phyloP scores from a whole-genome alignment of 495 filamentous ascomycete species.

The Trichoderma orchidacearum region DNA sequence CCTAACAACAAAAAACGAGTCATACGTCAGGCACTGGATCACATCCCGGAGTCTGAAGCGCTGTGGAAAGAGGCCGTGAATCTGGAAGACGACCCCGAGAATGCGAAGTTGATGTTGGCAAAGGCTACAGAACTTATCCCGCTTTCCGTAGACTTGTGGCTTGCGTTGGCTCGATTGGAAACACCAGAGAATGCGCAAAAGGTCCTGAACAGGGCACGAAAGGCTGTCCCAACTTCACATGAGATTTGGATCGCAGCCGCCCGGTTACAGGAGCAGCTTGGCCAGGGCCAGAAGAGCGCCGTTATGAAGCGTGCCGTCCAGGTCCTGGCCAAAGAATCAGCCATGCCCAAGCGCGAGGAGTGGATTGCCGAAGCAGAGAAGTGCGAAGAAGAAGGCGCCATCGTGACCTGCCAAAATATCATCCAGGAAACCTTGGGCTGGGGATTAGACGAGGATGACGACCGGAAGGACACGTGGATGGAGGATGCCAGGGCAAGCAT shows the following conservation, averaged over 20 bases:
- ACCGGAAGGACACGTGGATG: slow-evolving; percentile 88
- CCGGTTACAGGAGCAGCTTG: slow-evolving; percentile 83
- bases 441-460: slow-evolving; percentile 90
- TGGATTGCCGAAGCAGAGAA: slow-evolving; percentile 94
- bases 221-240: slow-evolving; percentile 79
- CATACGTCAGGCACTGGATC: slow-evolving; percentile 72
- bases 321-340: slow-evolving; percentile 77
- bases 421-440: slow-evolving; percentile 88
- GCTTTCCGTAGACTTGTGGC: slow-evolving; percentile 84
- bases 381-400: slow-evolving; percentile 83
- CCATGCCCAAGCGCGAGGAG: slow-evolving; percentile 92
- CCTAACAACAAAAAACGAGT: slow-evolving; percentile 76
- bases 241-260: slow-evolving; percentile 95
- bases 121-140: slow-evolving; percentile 93
- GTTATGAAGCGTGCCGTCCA: slow-evolving; percentile 92
- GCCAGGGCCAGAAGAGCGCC: slow-evolving; percentile 53
- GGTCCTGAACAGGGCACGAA: slow-evolving; percentile 89
- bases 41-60: slow-evolving; percentile 79
- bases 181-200: slow-evolving; percentile 80
- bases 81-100: slow-evolving; percentile 74
- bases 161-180: slow-evolving; percentile 82
- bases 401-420: slow-evolving; percentile 75
- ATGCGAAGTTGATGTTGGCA: slow-evolving; percentile 74
- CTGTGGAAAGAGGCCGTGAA: slow-evolving; percentile 98
- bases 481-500: slow-evolving; percentile 77